phyloP scores from a whole-genome alignment of 805 yeast genomes.

The Sugiyamaella valdiviana region DNA sequence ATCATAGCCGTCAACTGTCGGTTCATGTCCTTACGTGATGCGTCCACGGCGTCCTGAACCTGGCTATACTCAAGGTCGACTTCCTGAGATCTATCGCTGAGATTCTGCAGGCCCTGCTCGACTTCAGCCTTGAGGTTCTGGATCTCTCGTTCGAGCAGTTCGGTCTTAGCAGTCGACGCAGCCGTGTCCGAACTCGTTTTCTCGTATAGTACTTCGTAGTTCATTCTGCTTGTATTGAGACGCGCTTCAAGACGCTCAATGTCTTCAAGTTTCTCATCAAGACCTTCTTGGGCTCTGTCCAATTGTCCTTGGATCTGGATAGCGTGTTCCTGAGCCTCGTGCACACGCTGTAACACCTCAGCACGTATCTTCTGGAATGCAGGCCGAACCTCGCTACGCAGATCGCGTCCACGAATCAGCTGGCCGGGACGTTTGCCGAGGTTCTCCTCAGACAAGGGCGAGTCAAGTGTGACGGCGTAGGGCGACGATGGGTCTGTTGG shows the following conservation, averaged over 20 bases:
- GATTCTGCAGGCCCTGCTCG: constrained; percentile 45
- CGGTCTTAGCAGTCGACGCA: constrained; percentile 57
- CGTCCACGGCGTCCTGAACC: constrained; percentile 39
- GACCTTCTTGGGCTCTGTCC: constrained; percentile 49
- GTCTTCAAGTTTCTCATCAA: constrained; percentile 51
- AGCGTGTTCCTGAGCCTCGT: constrained; percentile 49
- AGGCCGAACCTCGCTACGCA: constrained; percentile 34
- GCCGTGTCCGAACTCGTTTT: constrained; percentile 48
- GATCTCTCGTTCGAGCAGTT: constrained; percentile 54
- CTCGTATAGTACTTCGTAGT: constrained; percentile 51
- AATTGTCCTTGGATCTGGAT: constrained; percentile 52
- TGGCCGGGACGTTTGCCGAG: constrained; percentile 43
- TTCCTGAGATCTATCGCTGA: constrained; percentile 45
- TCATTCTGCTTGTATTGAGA: constrained; percentile 45
- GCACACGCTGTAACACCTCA: constrained; percentile 41
- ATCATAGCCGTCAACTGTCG: constrained; percentile 52
- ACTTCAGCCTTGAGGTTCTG: constrained; percentile 43
- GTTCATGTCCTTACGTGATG: constrained; percentile 44
- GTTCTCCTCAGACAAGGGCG: constrained; percentile 38
- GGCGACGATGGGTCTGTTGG: constrained; percentile 17
- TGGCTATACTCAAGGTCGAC: constrained; percentile 50
- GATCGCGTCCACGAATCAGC: constrained; percentile 34
- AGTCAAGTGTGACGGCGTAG: constrained; percentile 40
- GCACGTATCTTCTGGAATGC: constrained; percentile 42
- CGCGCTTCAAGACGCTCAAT: constrained; percentile 53